Base-by-base conservation (phyloP, 345 rosid genomes). In the Populus nigra region DNA sequence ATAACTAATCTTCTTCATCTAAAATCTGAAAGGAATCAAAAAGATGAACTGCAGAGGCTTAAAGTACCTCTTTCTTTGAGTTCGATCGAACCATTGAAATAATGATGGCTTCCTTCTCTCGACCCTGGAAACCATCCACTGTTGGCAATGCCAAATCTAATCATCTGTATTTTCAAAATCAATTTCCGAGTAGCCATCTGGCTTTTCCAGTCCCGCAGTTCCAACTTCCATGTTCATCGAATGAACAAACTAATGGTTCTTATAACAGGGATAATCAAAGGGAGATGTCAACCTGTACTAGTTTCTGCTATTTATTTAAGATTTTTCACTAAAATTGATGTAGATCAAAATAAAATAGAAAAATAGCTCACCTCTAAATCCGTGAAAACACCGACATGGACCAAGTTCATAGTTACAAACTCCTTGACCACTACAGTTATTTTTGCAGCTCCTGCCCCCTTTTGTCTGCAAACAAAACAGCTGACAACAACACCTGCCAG, bases 71-170 rank as follows among this genome's bases (percentile, higher is more conserved):
- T 77, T 88, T 90, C 87, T 89, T 92, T 20, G 99, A 85, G 73
- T 93, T 96, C 27, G 98, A 96, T 55, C 98, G 88, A 80, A 93
- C 99, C 98, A 93, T 96, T 41, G 99, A 96, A 72, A 93, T 93
- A 67, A 96, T 89, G 47, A 96, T 90, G 22, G 97, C 94, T 87
- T 93, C 99, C 86, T 96, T 93, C 85, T 93, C 99, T 72, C 98
- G 89, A 62, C 99, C 99, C 84, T 93, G 99, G 79, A 96, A 96
- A 61, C 98, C 99, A 82, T 96, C 99, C 78, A 96, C 99, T 0
- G 36, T 33, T 33, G 36, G 36, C 36, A 33, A 4, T 33, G 36
- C 36, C 36, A 33, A 33, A 33, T 33, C 36, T 33, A 33, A 33
- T 33, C 36, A 33, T 0, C 36, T 33, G 35, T 4, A 4, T 33